Evolutionary conservation across 768 basidiomycete genomes (phyloP).

Genomic region (Boletales sp.): DNA sequence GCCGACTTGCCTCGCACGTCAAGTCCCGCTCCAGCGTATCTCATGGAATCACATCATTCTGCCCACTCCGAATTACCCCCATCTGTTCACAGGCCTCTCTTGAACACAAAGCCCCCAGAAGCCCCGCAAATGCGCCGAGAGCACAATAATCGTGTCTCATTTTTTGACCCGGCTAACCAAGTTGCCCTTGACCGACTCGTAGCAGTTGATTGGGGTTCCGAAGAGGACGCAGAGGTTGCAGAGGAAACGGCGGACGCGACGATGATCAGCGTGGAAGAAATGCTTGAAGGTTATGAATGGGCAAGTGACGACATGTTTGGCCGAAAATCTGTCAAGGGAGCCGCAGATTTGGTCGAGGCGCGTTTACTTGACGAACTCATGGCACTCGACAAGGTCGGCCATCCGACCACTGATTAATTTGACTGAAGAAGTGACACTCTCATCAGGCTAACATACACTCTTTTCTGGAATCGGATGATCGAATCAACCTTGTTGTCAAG

Average conservation of each 20-base stretch:
- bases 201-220: constrained; percentile 38
- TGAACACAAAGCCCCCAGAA: constrained; percentile 32
- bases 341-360: constrained; percentile 90
- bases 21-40: constrained; percentile 15
- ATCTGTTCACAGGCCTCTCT: constrained; percentile 22
- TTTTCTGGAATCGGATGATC: constrained; percentile 93
- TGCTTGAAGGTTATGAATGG: constrained; percentile 99
- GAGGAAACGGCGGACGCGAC: constrained; percentile 79
- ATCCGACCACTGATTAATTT: not conserved
- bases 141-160: constrained; percentile 74
- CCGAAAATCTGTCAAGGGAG: constrained; percentile 60
- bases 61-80: constrained; percentile 18
- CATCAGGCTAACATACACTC: constrained; percentile 89
- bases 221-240: constrained; percentile 53
- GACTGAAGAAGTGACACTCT: not conserved
- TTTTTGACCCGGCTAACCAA: constrained; percentile 80
- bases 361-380: constrained; percentile 83
- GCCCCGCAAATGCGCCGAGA: constrained; percentile 40
- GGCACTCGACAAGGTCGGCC: constrained; percentile 85
- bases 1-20: constrained; percentile 16
- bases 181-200: constrained; percentile 68
- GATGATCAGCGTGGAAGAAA: constrained; percentile 91
- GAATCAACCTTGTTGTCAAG: constrained; percentile 79
- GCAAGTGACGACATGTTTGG: constrained; percentile 75
- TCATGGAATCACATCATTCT: constrained; percentile 9